phyloP scores from a whole-genome alignment of 2,329 filamentous ascomycete genomes.

The Cadophora sp. region DNA sequence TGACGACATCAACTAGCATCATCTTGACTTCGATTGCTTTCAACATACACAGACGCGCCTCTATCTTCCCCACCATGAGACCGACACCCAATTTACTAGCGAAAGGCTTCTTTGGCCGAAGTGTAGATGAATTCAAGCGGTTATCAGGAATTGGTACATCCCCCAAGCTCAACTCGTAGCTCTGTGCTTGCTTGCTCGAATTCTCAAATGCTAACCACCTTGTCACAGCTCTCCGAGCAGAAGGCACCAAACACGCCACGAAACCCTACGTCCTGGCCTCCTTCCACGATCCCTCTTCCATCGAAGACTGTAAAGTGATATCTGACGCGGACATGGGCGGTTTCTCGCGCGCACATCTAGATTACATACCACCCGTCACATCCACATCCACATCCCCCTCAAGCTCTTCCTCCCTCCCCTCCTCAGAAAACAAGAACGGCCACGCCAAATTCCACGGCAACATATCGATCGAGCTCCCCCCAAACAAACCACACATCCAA shows the following conservation, averaged over 20 bases:
- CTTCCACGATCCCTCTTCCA: conserved; percentile 60
- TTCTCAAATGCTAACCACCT: conserved; percentile 26
- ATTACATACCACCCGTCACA: conserved; percentile 48
- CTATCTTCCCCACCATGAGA: conserved; percentile 51
- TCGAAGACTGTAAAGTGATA: conserved; percentile 75
- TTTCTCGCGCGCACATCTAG: conserved; percentile 76
- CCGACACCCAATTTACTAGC: conserved; percentile 50
- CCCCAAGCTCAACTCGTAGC: background rate
- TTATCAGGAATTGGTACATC: conserved; percentile 59
- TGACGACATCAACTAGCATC: conserved; percentile 8
- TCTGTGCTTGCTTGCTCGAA: conserved; percentile 9
- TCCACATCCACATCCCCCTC: conserved; percentile 26
- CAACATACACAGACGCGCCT: background rate
- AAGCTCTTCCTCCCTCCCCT: background rate
- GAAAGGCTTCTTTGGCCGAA: conserved; percentile 64
- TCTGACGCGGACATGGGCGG: conserved; percentile 87
- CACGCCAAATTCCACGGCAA: conserved; percentile 85
- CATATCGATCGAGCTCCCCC: conserved; percentile 86
- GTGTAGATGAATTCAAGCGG: conserved; percentile 65
- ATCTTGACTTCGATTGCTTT: conserved; percentile 2
- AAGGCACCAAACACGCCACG: conserved; percentile 70
- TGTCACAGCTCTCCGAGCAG: conserved; percentile 67
- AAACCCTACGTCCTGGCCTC: conserved; percentile 69
- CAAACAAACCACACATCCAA: conserved; percentile 74
- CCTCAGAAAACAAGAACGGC: conserved; percentile 48